A percentile compares a stretch with the other conserved stretches of the same genome.
These are phyloP conservation scores for Hansenula sp. DNA, from an alignment of 1,139 yeast species.

Conservation along the genomic window DNA sequence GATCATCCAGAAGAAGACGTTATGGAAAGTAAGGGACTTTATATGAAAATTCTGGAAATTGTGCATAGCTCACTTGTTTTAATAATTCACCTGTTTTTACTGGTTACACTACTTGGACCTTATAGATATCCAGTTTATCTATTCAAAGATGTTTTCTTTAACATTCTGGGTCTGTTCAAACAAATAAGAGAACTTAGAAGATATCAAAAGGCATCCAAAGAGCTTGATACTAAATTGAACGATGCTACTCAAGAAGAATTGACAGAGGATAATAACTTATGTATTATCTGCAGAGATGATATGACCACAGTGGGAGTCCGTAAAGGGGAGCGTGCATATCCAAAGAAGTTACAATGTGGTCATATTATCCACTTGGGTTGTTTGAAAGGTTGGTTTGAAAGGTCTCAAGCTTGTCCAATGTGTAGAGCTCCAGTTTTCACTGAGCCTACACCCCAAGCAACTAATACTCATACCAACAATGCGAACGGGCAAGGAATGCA, in stretches of 20 bases:
- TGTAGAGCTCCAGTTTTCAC: conserved; percentile 73
- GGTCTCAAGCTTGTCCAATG: conserved; percentile 89
- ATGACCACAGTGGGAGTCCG: conserved; percentile 44
- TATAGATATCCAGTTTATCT: conserved; percentile 60
- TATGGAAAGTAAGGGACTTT: conserved; percentile 72
- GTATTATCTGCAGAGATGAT: conserved; percentile 84
- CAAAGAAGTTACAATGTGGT: conserved; percentile 77
- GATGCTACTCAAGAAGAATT: conserved; percentile 62
- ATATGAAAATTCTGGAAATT: conserved; percentile 56
- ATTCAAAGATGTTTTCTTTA: conserved; percentile 60
- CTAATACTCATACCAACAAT: conserved; percentile 5
- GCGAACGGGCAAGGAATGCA: no score
- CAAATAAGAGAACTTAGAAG: conserved; percentile 49
- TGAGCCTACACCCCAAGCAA: conserved; percentile 17
- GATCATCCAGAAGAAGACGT: conserved; percentile 52
- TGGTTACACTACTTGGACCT: conserved; percentile 42
- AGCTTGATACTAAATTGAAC: conserved; percentile 60
- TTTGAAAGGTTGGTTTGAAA: conserved; percentile 86
- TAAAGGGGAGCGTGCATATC: conserved; percentile 43
- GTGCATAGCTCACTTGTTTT: conserved; percentile 40
- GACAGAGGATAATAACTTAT: conserved; percentile 52
- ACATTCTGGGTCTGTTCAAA: conserved; percentile 44
- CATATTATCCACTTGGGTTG: conserved; percentile 91
- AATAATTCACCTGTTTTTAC: conserved; percentile 45
- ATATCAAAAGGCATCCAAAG: conserved; percentile 57